Evolutionary conservation across 106 monocot species (phyloP).

Genomic region (Triglochin maritima): DNA sequence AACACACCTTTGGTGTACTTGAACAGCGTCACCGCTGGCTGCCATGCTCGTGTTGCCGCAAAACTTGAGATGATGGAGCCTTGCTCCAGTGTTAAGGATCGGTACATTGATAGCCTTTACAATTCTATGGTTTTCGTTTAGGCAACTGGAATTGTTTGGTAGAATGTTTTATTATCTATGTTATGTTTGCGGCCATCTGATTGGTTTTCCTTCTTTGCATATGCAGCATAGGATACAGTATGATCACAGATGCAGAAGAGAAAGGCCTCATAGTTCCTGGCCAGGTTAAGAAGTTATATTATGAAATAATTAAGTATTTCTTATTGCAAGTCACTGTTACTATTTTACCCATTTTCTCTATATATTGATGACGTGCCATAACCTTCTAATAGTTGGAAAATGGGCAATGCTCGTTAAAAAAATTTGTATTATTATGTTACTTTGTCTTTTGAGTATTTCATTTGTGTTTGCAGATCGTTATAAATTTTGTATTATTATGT

Average conservation of each 20-base stretch:
- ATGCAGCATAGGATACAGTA: constrained; percentile 86
- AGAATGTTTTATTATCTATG: too few species aligned
- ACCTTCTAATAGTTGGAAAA: too few species aligned
- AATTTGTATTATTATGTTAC: neutral
- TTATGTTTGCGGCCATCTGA: too few species aligned
- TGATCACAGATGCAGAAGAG: constrained; percentile 90
- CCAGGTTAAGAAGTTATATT: constrained; percentile 26
- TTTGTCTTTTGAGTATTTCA: neutral
- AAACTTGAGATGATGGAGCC: constrained; percentile 93
- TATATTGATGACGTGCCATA: too few species aligned
- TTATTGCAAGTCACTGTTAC: neutral
- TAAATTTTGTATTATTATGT: neutral
- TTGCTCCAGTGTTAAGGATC: constrained; percentile 85
- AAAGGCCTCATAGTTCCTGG: constrained; percentile 75
- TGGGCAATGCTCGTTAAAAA: too few species aligned
- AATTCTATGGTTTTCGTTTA: neutral
- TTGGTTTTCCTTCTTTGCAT: neutral
- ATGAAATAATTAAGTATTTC: neutral
- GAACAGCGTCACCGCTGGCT: constrained; percentile 48
- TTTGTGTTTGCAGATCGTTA: too few species aligned
- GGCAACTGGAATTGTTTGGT: too few species aligned
- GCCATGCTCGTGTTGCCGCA: constrained; percentile 63
- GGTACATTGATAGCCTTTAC: constrained; percentile 13
- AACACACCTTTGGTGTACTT: constrained; percentile 86
- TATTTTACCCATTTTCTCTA: neutral